Conservation (phyloP, 2,329 filamentous ascomycete species). For the Colletotrichum sp. region DNA sequence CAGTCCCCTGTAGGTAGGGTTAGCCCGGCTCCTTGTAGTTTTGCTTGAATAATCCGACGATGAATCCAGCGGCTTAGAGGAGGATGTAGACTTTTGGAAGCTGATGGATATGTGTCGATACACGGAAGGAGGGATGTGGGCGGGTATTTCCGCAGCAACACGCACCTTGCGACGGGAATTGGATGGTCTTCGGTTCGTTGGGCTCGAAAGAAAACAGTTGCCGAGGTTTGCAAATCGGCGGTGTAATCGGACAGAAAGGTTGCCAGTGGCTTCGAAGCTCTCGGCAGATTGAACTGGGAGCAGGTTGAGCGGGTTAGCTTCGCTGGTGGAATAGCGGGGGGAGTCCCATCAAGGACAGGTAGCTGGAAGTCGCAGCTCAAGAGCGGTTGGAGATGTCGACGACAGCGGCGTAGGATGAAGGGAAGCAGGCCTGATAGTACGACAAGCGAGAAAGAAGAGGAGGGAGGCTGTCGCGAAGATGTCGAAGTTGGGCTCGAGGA, state of each 20-base stretch:
- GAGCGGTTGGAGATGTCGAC: neutral
- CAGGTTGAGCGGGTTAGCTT: conserved; percentile 13
- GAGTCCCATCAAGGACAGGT: conserved; percentile 14
- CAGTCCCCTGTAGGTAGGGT: conserved; percentile 9
- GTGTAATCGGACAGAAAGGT: neutral
- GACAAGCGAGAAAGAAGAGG: neutral
- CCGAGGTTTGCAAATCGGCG: neutral
- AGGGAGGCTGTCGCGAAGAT: neutral
- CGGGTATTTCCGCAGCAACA: neutral
- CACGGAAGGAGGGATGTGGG: neutral
- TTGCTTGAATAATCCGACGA: neutral
- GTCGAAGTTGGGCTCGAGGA: neutral
- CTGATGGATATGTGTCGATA: neutral
- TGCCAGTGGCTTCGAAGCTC: neutral
- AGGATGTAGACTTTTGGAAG: neutral
- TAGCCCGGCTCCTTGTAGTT: neutral
- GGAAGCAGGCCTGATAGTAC: neutral
- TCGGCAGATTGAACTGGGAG: neutral
- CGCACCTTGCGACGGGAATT: conserved; percentile 18
- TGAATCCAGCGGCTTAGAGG: neutral
- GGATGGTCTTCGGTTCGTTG: conserved; percentile 6
- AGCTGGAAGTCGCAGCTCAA: conserved; percentile 5
- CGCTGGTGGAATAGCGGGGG: conserved; percentile 9
- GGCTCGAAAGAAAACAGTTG: neutral
- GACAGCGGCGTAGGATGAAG: neutral